Percentiles rank a stretch among this genome's conserved stretches.
Conservation (phyloP, 2,329 filamentous ascomycete species). For the Leptodontidium sp. region DNA sequence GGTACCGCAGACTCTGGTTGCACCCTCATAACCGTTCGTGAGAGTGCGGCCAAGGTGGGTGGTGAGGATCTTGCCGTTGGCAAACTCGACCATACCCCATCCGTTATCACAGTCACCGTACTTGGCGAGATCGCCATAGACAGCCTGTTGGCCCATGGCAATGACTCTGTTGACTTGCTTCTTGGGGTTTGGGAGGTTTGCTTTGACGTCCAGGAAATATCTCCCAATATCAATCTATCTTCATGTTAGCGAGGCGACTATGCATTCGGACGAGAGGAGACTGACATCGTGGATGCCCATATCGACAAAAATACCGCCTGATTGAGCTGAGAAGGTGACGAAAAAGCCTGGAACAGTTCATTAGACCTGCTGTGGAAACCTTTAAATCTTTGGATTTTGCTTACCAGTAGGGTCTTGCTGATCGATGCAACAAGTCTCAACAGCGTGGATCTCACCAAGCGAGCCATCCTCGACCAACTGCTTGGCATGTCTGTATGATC, state of each 20-base stretch:
- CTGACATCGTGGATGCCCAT: slow-evolving; percentile 2
- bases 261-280: neutral
- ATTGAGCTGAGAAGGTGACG: neutral
- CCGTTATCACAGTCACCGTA: neutral
- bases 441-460: neutral
- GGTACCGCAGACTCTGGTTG: neutral
- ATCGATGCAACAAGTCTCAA: slow-evolving; percentile 5
- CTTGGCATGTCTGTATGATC: neutral
- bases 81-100: slow-evolving; percentile 1
- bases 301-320: neutral
- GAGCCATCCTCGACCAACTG: slow-evolving; percentile 2
- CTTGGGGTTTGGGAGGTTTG: too few relatives aligned
- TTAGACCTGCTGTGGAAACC: too few relatives aligned
- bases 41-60: neutral
- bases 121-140: too few relatives aligned
- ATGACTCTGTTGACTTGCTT: too few relatives aligned
- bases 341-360: neutral
- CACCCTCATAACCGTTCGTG: neutral
- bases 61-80: slow-evolving; percentile 2
- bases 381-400: neutral
- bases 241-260: too few relatives aligned
- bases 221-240: too few relatives aligned
- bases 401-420: slow-evolving; percentile 4
- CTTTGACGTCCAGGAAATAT: too few relatives aligned
- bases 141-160: too few relatives aligned